A percentile compares a stretch with the other conserved stretches of the same genome.
These are phyloP conservation scores for Vitis hybrid DNA, from an alignment of 177 flowering plant genomes.

Conservation along the genomic window DNA sequence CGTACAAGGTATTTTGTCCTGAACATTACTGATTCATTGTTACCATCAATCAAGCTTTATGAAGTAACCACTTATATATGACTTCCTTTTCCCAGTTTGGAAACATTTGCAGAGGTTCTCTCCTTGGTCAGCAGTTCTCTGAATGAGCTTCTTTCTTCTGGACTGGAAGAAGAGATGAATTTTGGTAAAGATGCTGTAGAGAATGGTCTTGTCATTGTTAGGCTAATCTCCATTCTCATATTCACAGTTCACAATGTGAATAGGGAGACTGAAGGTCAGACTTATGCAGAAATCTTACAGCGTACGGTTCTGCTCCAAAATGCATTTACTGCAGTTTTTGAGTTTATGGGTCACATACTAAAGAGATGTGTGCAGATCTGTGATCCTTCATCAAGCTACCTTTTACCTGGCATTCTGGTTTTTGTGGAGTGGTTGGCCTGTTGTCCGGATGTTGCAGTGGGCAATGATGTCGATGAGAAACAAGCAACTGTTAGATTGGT, in stretches of 20 bases:
- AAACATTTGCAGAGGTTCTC: constrained; percentile 78
- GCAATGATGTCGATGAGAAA: constrained; percentile 65
- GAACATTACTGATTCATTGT: not conserved
- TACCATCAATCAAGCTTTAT: not conserved
- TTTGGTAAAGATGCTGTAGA: constrained; percentile 77
- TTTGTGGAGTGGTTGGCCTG: constrained; percentile 96
- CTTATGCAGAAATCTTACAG: constrained; percentile 92
- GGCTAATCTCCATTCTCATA: constrained; percentile 73
- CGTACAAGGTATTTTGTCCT: constrained; percentile 70
- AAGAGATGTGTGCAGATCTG: constrained; percentile 58
- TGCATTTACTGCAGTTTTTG: constrained; percentile 79
- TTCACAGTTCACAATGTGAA: constrained; percentile 76
- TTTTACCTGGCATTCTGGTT: constrained; percentile 78
- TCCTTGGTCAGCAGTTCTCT: constrained; percentile 52
- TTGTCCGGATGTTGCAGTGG: constrained; percentile 61
- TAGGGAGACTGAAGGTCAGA: constrained; percentile 69
- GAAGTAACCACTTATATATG: not conserved
- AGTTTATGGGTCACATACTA: constrained; percentile 65
- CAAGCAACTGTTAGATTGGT: constrained; percentile 57
- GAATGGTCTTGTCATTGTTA: constrained; percentile 60
- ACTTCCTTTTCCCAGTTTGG: constrained; percentile 52
- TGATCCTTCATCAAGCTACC: constrained; percentile 67
- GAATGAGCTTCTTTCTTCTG: constrained; percentile 68
- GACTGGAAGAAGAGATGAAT: constrained; percentile 61
- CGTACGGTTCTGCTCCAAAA: constrained; percentile 79